These are phyloP conservation scores for Lasiosphaeriaceae sp. DNA, from an alignment of 495 filamentous ascomycete genomes.

Conservation along the genomic window DNA sequence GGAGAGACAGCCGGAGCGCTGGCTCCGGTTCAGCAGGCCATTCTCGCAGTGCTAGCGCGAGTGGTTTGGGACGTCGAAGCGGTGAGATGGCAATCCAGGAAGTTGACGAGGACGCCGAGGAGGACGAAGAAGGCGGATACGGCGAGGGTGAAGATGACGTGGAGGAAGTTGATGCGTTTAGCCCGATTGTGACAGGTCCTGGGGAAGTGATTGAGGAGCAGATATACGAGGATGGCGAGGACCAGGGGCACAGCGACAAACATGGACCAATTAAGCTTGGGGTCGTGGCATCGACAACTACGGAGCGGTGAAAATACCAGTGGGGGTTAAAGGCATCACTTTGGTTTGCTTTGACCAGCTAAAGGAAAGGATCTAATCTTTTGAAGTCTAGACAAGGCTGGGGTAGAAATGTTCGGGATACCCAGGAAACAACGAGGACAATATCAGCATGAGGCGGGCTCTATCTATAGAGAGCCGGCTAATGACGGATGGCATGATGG, in stretches of 20 bases:
- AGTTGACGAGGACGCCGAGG: slow-evolving; percentile 67
- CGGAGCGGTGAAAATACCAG: too few species aligned
- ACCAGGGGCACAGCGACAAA: background rate
- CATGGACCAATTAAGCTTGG: background rate
- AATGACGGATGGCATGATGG: too few species aligned
- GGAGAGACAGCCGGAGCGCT: slow-evolving; percentile 30
- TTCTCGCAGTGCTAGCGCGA: slow-evolving; percentile 51
- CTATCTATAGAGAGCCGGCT: too few species aligned
- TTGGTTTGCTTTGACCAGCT: too few species aligned
- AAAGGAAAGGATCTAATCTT: too few species aligned
- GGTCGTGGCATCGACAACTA: too few species aligned
- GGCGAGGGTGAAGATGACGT: slow-evolving; percentile 35
- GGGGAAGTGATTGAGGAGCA: slow-evolving; percentile 53
- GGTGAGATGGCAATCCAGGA: slow-evolving; percentile 79
- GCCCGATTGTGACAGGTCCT: slow-evolving; percentile 41
- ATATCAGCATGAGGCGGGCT: too few species aligned
- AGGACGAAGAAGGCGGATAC: slow-evolving; percentile 15
- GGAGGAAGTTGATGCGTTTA: slow-evolving; percentile 69
- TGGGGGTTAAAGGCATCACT: too few species aligned
- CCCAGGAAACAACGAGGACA: too few species aligned
- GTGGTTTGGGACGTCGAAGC: slow-evolving; percentile 49
- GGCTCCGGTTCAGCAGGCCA: slow-evolving; percentile 26
- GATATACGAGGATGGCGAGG: slow-evolving; percentile 47
- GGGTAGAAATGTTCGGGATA: background rate
- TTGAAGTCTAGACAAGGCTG: too few species aligned